phyloP scores from a whole-genome alignment of 2,329 filamentous ascomycete genomes.

The Fusarium sp. region DNA sequence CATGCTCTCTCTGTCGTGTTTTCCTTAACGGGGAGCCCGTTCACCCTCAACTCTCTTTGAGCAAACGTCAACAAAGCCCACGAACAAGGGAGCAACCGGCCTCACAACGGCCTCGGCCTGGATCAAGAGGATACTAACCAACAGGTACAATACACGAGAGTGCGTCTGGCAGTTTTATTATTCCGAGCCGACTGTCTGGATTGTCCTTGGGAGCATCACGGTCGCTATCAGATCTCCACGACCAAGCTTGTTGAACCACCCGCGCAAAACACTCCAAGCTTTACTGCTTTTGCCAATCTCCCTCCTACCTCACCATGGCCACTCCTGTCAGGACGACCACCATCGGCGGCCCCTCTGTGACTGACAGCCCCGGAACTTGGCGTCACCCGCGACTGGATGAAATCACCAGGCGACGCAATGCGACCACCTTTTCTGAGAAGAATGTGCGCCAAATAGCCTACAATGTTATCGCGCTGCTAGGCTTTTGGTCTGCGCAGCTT shows the following conservation, averaged over 20 bases:
- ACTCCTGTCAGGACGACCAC: conserved; percentile 51
- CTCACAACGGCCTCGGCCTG: conserved; percentile 47
- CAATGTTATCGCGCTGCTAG: conserved; percentile 66
- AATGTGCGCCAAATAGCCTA: conserved; percentile 77
- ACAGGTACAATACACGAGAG: conserved; percentile 11
- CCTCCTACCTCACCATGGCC: conserved; percentile 40
- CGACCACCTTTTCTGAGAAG: conserved; percentile 79
- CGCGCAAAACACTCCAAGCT: not conserved
- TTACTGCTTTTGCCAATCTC: not conserved
- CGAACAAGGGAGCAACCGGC: conserved; percentile 43
- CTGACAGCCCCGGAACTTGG: conserved; percentile 82
- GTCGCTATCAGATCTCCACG: conserved; percentile 8
- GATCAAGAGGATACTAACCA: conserved; percentile 46
- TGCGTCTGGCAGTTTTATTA: not conserved
- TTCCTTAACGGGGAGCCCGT: conserved; percentile 30
- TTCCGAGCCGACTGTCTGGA: not conserved
- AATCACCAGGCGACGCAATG: conserved; percentile 83
- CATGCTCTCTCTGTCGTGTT: conserved; percentile 31
- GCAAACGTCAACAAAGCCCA: conserved; percentile 48
- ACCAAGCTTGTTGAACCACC: conserved; percentile 4
- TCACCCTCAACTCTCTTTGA: conserved; percentile 27
- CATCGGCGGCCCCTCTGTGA: conserved; percentile 52
- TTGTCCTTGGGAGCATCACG: not conserved
- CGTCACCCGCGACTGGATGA: conserved; percentile 89
- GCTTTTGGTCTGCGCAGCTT: conserved; percentile 50